Conservation (phyloP, 2,329 filamentous ascomycete species). For the Lachnellula subtilissima region DNA sequence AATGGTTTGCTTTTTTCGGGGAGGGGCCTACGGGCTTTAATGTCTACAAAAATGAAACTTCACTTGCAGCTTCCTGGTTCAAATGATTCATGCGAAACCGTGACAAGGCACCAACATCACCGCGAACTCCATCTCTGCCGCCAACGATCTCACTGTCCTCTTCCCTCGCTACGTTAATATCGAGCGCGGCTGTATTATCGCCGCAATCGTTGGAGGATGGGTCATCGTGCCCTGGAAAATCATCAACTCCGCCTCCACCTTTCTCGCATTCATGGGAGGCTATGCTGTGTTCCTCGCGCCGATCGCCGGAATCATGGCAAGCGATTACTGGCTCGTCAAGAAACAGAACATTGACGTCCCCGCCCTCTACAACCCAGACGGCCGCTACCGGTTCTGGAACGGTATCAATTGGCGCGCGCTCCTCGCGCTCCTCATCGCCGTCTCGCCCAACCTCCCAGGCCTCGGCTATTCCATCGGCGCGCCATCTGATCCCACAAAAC, state of each 20-base stretch:
- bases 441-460: slow-evolving; percentile 26
- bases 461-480: slow-evolving; percentile 21
- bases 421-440: slow-evolving; percentile 21
- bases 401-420: slow-evolving; percentile 28
- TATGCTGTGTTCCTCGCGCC: slow-evolving; percentile 59
- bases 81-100: no score
- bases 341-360: slow-evolving; percentile 34
- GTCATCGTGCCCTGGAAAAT: slow-evolving; percentile 63
- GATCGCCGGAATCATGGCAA: slow-evolving; percentile 53
- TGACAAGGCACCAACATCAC: slow-evolving; percentile 53
- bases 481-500: background rate
- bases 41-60: no score
- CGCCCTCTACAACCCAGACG: slow-evolving; percentile 33
- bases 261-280: slow-evolving; percentile 62
- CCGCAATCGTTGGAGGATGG: slow-evolving; percentile 51
- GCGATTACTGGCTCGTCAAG: slow-evolving; percentile 53
- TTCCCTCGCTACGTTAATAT: slow-evolving; percentile 52
- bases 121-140: slow-evolving; percentile 49
- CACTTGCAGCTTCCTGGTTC: no score
- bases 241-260: slow-evolving; percentile 50
- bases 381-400: slow-evolving; percentile 26
- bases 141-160: slow-evolving; percentile 53
- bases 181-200: slow-evolving; percentile 49
- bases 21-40: no score
- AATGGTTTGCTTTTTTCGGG: no score